Evolutionary conservation across 805 yeast species (phyloP).

Genomic region (Saccharomycopsis sp.): DNA sequence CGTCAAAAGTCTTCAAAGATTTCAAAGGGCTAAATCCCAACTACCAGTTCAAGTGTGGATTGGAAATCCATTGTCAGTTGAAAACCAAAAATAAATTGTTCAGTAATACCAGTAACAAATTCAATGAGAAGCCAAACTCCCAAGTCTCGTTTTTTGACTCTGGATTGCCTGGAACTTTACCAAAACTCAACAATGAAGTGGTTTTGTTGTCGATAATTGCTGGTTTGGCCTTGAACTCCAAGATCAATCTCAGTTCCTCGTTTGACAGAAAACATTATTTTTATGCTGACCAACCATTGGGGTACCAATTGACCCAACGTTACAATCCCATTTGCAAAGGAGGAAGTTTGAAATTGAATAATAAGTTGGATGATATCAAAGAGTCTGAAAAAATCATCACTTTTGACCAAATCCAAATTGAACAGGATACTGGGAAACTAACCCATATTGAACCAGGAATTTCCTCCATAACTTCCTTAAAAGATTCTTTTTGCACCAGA

Average conservation of each 20-base stretch:
- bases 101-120: conserved; percentile 43
- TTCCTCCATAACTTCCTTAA: conserved; percentile 18
- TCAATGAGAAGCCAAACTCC: conserved; percentile 51
- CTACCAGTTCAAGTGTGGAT: conserved; percentile 60
- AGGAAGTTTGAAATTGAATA: conserved; percentile 44
- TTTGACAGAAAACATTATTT: conserved; percentile 95
- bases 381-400: conserved; percentile 36
- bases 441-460: conserved; percentile 34
- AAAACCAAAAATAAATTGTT: conserved; percentile 67
- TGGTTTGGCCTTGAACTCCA: conserved; percentile 57
- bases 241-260: conserved; percentile 43
- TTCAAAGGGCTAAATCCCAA: too few relatives aligned
- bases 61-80: conserved; percentile 90
- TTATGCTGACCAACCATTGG: conserved; percentile 93
- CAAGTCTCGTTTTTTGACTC: conserved; percentile 71
- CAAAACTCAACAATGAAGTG: conserved; percentile 67
- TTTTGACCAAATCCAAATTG: conserved; percentile 78
- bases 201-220: conserved; percentile 60
- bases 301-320: conserved; percentile 92
- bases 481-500: conserved; percentile 25
- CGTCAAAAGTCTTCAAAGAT: too few relatives aligned
- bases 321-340: conserved; percentile 65
- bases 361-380: conserved; percentile 43
- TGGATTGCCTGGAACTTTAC: conserved; percentile 90
- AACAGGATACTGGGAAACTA: conserved; percentile 90